Conservation (phyloP, 805 yeast species). For the Sungouiozyma ichnusensis region DNA sequence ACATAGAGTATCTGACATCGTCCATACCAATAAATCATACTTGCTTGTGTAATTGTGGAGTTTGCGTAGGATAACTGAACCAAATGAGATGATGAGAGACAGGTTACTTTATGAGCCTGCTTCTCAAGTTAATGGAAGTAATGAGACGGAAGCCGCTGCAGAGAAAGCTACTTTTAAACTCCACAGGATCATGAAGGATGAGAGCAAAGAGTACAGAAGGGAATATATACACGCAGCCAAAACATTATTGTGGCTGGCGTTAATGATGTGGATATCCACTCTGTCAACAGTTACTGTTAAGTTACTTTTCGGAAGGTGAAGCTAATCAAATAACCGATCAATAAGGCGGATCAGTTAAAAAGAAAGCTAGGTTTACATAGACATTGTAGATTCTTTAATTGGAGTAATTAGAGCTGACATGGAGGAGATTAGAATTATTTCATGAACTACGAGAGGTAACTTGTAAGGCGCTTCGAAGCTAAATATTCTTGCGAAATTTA, state of each 20-base stretch:
- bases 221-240: conserved; percentile 38
- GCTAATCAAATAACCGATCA: conserved; percentile 39
- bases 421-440: conserved; percentile 41
- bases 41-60: conserved; percentile 43
- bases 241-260: conserved; percentile 28
- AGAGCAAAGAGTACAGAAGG: conserved; percentile 32
- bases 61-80: conserved; percentile 34
- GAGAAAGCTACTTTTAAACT: conserved; percentile 22
- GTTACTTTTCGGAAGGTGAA: conserved; percentile 42
- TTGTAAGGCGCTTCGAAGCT: conserved; percentile 29
- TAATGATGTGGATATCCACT: conserved; percentile 58
- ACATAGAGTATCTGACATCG: conserved; percentile 37
- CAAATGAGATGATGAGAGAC: conserved; percentile 27
- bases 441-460: conserved; percentile 32
- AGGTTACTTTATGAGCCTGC: conserved; percentile 33
- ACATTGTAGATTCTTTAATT: conserved; percentile 41
- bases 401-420: conserved; percentile 42
- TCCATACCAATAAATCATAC: conserved; percentile 41
- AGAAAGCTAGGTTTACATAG: conserved; percentile 38
- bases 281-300: conserved; percentile 55
- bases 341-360: conserved; percentile 44
- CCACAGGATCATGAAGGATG: conserved; percentile 23
- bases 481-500: conserved; percentile 27
- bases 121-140: conserved; percentile 28
- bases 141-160: conserved; percentile 28